Conservation (phyloP, 2,329 filamentous ascomycete genomes). For the Alternaria brassicicola region DNA sequence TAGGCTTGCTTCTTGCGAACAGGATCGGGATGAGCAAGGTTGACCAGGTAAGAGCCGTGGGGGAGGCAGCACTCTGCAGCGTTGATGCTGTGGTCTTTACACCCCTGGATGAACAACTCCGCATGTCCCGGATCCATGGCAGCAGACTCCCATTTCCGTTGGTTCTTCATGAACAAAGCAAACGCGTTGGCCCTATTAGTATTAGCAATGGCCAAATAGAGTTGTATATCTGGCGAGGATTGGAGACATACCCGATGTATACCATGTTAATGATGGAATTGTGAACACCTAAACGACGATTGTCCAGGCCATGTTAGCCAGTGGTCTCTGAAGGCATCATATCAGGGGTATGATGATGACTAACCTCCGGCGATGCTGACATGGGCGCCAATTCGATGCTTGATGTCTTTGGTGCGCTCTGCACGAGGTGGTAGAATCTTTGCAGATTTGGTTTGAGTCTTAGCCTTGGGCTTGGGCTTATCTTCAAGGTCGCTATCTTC, state of each 20-base stretch:
- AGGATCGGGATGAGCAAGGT: slow-evolving; percentile 83
- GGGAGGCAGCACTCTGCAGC: slow-evolving; percentile 78
- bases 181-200: slow-evolving; percentile 78
- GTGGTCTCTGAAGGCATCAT: slow-evolving; percentile 3
- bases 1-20: slow-evolving; percentile 87
- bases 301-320: slow-evolving; percentile 26
- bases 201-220: slow-evolving; percentile 28
- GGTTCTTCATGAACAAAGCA: slow-evolving; percentile 93
- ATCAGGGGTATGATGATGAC: slow-evolving; percentile 24
- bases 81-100: slow-evolving; percentile 73
- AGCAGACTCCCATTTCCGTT: slow-evolving; percentile 91
- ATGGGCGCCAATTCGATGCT: slow-evolving; percentile 90
- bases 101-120: slow-evolving; percentile 71
- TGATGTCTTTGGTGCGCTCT: slow-evolving; percentile 70
- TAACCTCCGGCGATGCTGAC: slow-evolving; percentile 86
- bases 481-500: background rate
- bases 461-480: slow-evolving; percentile 34
- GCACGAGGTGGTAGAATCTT: slow-evolving; percentile 68
- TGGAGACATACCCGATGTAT: slow-evolving; percentile 66
- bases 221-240: background rate
- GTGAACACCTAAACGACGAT: slow-evolving; percentile 70
- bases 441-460: slow-evolving; percentile 52
- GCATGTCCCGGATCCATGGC: slow-evolving; percentile 71
- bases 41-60: slow-evolving; percentile 95
- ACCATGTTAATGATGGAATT: slow-evolving; percentile 81